Base-by-base conservation (phyloP, 371 early-diverging fungal species). In the Mortierella sp. region DNA sequence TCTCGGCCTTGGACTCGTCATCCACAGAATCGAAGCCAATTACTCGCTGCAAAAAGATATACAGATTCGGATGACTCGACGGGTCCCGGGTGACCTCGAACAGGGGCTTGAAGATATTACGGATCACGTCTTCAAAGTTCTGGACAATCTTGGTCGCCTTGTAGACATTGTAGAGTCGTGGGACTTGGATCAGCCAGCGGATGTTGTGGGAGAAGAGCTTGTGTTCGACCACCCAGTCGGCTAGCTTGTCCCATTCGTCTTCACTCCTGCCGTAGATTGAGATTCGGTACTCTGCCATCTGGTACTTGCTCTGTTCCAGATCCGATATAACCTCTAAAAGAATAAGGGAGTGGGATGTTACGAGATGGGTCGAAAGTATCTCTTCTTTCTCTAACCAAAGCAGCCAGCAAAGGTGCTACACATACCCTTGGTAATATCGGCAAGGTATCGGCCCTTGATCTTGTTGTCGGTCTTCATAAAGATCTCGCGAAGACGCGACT, bases 1-100 rank as follows among this genome's bases (percentile, higher is more conserved):
- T 90, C 86, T 99, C 99, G 6, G 95, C 90, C 89, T 98, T 97
- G 77, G 96, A 96, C 88, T 99, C 99, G 86, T 99, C 99, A 88
- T 99, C 99, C 2, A 99, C 99, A 58, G 95, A 93, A 84, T 99
- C 99, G 83, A 99, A 98, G 2, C 99, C 99, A 72, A 98, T 92
- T 0, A 99, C 98, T 49, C 99, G 93, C 88, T 98, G 96, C 77
- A 99, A 87, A 80, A 99, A 98, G 24, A 97, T 90, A 81, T 98
- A 97, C 35, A 99, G 91, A 80, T 98, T 95, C 24, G 98, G 98
- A 83, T 99, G 97, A 3, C 90, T 88, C 12, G 85, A 65, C 4
- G 98, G 98, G 77, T 98, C 94, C 70, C 91, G 81, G 10, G 99
- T 97, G 3, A 98, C 99, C 82, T 98, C 97, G 77, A 97, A 99